Percentiles rank a stretch among this genome's conserved stretches.
These are phyloP conservation scores for Klebsormidium nitens DNA, from an alignment of 139 green algal species.

Conservation along the genomic window DNA sequence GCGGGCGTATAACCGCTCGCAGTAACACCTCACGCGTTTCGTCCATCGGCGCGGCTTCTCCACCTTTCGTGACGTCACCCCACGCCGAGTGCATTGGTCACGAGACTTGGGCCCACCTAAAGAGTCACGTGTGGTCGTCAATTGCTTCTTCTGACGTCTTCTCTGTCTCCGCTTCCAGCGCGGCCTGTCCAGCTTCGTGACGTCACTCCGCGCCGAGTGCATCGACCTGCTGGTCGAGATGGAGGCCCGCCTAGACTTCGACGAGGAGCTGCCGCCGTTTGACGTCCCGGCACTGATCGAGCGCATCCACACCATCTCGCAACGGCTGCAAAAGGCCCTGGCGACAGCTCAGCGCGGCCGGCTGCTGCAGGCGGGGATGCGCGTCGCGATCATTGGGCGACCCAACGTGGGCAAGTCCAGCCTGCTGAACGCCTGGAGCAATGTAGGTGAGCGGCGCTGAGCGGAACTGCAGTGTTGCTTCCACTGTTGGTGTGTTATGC, in stretches of 20 bases:
- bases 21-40: no score
- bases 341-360: constrained; percentile 25
- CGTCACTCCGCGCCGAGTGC: constrained; percentile 46
- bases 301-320: constrained; percentile 43
- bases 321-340: constrained; percentile 22
- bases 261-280: constrained; percentile 85
- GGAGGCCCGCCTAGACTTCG: constrained; percentile 80
- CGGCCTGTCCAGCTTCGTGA: constrained; percentile 60
- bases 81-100: no score
- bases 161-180: no score
- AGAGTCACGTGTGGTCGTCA: no score
- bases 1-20: no score
- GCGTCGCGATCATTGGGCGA: constrained; percentile 81
- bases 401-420: constrained; percentile 96
- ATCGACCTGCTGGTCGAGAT: constrained; percentile 81
- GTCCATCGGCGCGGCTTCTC: no score
- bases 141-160: no score
- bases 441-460: no score
- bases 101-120: no score
- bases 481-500: neutral
- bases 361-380: constrained; percentile 34
- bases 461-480: neutral
- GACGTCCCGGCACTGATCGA: constrained; percentile 49
- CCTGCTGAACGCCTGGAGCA: constrained; percentile 84
- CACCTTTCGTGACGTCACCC: no score